Conservation (phyloP, 2,329 filamentous ascomycete genomes). For the Exophiala oligosperma region DNA sequence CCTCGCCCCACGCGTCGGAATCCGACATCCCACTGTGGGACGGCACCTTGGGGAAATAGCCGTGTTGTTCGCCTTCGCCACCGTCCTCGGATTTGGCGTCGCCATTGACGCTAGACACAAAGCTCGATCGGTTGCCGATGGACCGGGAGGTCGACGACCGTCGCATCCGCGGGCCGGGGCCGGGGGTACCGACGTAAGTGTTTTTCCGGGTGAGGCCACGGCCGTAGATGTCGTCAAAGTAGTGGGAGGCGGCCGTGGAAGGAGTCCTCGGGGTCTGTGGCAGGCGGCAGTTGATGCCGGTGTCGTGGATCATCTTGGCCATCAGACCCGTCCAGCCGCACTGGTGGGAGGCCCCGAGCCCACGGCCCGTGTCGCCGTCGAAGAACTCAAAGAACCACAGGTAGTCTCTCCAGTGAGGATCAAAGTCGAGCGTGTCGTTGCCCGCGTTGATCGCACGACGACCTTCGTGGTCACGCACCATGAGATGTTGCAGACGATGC, state of each 20-base stretch:
- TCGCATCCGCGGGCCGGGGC: conserved; percentile 40
- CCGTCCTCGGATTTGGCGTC: conserved; percentile 54
- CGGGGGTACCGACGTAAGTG: conserved; percentile 19
- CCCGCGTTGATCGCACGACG: conserved; percentile 85
- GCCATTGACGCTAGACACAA: conserved; percentile 23
- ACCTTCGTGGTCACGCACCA: conserved; percentile 79
- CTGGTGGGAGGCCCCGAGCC: conserved; percentile 88
- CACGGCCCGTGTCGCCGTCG: conserved; percentile 85
- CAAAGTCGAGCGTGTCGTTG: conserved; percentile 83
- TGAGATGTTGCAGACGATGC: conserved; percentile 89
- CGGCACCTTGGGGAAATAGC: conserved; percentile 27
- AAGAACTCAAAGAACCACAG: conserved; percentile 99
- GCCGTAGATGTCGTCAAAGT: conserved; percentile 88
- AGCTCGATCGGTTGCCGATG: conserved; percentile 78
- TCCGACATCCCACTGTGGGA: conserved; percentile 10
- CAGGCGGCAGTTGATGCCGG: conserved; percentile 84
- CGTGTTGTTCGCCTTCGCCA: conserved; percentile 44
- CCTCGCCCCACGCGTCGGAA: conserved; percentile 26
- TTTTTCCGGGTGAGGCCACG: conserved; percentile 47
- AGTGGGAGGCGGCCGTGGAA: conserved; percentile 78
- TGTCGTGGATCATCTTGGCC: conserved; percentile 96
- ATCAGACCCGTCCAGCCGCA: conserved; percentile 96
- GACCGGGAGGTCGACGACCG: conserved; percentile 66
- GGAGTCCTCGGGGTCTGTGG: conserved; percentile 92
- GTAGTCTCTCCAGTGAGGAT: conserved; percentile 89